Evolutionary conservation across 2,329 filamentous ascomycete species (phyloP), one percentile per base, ranked within the genome.

Genomic region (Calonectria fujianensis): DNA sequence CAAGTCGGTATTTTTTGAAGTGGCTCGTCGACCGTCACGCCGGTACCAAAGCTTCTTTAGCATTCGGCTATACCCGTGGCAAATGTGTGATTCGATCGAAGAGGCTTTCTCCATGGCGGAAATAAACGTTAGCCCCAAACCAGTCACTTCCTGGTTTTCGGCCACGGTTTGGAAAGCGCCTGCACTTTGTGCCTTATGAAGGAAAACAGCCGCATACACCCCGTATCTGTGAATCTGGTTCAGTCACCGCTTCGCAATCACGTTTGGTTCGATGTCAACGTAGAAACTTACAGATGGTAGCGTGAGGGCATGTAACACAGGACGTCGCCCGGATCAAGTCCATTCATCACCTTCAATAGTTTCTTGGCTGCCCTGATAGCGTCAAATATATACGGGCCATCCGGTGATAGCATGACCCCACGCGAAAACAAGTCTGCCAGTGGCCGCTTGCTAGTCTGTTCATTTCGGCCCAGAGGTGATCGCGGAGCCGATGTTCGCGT

Each of bases 351-450:
- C 24, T 20, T 29, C 24, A 63, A 31, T 18, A 63, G 4, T n/a
- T 31, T 63, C 8, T 63, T 63, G 16, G 57, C 57, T n/a, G 35
- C 57, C 31, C 45, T 67, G 13, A 67, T 67, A n/a, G 64, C 64
- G 20, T 67, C 64, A n/a, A 67, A 67, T 37, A 67, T 51, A 13
- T 51, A 67, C 2, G 41, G 41, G 4, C 64, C 64, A 52, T 67
- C 64, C 3, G 64, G 64, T 2, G 64, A 67, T 27, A 51, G 18
- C 64, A 67, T 67, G 13, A 52, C 48, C 2, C 45, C 64, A 11
- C 64, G 64, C 1, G 41, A 67, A 31, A 67, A 67, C 14, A 67
- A 24, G 10, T 67, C 64, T 11, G 64, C 45, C 6, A 67, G 48
- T 6, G 48, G 31, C 39, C 48, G 29, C 27, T 63, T 63, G 14